These are phyloP conservation scores for Fomitopsis schrenkii DNA, from an alignment of 1,284 basidiomycete genomes.

Conservation along the genomic window DNA sequence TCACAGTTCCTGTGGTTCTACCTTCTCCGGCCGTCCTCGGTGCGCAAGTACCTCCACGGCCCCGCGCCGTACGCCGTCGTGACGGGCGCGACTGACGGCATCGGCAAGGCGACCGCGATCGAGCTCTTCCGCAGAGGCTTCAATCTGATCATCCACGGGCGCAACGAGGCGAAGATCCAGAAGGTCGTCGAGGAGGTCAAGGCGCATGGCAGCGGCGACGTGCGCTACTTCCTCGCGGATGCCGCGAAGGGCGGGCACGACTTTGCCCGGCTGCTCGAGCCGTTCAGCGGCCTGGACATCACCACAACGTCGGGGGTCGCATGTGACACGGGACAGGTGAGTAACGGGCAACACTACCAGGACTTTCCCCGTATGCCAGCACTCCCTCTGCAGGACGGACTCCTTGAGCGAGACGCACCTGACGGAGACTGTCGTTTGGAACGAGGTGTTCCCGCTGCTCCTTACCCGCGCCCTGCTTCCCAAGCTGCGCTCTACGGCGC, in stretches of 20 bases:
- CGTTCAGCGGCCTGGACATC: constrained; percentile 24
- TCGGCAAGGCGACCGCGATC: constrained; percentile 22
- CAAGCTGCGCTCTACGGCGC: constrained; percentile 17
- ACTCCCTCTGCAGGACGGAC: constrained; percentile 14
- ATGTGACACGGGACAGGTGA: background rate
- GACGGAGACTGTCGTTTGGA: constrained; percentile 14
- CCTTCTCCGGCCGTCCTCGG: constrained; percentile 19
- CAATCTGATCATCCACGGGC: constrained; percentile 28
- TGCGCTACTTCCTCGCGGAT: constrained; percentile 26
- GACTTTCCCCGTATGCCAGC: background rate
- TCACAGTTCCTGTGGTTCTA: constrained; percentile 22
- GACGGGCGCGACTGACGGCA: constrained; percentile 29
- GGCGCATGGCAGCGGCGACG: constrained; percentile 10
- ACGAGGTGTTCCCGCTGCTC: constrained; percentile 23
- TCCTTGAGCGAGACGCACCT: constrained; percentile 15
- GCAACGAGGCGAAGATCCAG: constrained; percentile 25
- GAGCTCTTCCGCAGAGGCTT: constrained; percentile 27
- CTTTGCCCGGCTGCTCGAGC: constrained; percentile 18
- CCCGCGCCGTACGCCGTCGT: constrained; percentile 23
- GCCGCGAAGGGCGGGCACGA: constrained; percentile 19
- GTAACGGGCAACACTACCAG: background rate
- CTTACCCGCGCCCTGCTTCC: constrained; percentile 26
- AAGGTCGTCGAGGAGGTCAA: constrained; percentile 20
- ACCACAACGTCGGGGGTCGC: constrained; percentile 26
- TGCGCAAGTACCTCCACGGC: constrained; percentile 22